phyloP scores from a whole-genome alignment of 2,329 filamentous ascomycete species.

The Cadophora gregata region DNA sequence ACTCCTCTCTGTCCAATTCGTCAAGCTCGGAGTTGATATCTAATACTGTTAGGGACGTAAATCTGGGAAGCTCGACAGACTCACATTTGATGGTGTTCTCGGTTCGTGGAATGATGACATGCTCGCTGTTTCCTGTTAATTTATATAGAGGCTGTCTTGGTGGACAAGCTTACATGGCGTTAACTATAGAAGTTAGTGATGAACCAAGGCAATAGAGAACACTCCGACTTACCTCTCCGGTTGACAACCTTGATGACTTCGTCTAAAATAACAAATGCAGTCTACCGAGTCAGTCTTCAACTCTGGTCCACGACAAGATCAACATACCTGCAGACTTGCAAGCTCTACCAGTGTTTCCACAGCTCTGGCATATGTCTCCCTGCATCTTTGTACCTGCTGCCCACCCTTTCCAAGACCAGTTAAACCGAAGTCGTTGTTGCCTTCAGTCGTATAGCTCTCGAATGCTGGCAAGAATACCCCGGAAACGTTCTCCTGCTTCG shows the following conservation, averaged over 20 bases:
- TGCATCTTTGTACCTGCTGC: slow-evolving; percentile 92
- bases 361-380: slow-evolving; percentile 94
- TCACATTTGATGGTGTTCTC: slow-evolving; percentile 99
- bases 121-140: slow-evolving; percentile 61
- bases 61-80: slow-evolving; percentile 38
- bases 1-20: slow-evolving; percentile 96
- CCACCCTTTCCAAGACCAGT: slow-evolving; percentile 96
- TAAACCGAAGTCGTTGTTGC: slow-evolving; percentile 93
- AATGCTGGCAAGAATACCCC: slow-evolving; percentile 94
- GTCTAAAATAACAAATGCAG: slow-evolving; percentile 95
- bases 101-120: slow-evolving; percentile 96
- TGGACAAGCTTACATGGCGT: slow-evolving; percentile 75
- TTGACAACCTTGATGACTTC: slow-evolving; percentile 99
- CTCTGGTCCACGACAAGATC: not conserved
- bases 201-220: slow-evolving; percentile 17
- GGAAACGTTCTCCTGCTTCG: slow-evolving; percentile 98
- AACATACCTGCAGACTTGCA: slow-evolving; percentile 78
- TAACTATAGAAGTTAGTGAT: slow-evolving; percentile 62
- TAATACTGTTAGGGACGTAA: slow-evolving; percentile 43
- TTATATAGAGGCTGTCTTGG: not conserved
- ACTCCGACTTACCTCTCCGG: slow-evolving; percentile 71
- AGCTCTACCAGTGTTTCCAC: slow-evolving; percentile 96
- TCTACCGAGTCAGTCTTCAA: slow-evolving; percentile 53
- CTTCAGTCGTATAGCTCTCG: slow-evolving; percentile 87
- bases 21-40: slow-evolving; percentile 98